Evolutionary conservation across 441 rosid genomes (phyloP).

Genomic region (Adansonia rubrostipa): DNA sequence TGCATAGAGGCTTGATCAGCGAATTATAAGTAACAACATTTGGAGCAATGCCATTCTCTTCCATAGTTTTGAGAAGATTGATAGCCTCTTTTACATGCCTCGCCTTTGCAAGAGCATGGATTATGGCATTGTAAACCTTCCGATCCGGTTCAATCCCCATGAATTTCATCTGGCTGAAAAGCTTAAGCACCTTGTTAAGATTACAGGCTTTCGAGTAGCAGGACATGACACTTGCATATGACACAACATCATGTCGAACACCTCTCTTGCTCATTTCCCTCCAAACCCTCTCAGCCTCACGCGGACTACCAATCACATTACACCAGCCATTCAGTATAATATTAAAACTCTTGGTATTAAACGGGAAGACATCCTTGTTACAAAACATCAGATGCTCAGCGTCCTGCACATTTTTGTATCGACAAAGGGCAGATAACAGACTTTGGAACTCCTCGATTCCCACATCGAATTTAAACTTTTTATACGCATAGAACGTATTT

Average conservation of each 20-base stretch:
- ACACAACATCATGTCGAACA: conserved; percentile 64
- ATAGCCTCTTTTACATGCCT: conserved; percentile 68
- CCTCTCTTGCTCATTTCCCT: conserved; percentile 75
- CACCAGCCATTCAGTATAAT: conserved; percentile 92
- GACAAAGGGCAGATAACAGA: conserved; percentile 86
- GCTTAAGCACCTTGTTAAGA: conserved; percentile 70
- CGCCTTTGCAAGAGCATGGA: conserved; percentile 82
- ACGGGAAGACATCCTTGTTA: conserved; percentile 67
- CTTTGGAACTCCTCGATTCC: conserved; percentile 85
- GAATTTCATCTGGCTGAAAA: conserved; percentile 67
- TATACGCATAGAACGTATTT: conserved; percentile 76
- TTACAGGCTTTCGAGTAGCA: conserved; percentile 78
- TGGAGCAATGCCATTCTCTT: conserved; percentile 70
- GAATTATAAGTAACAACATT: conserved; percentile 82
- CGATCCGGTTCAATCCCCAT: conserved; percentile 69
- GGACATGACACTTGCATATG: conserved; percentile 72
- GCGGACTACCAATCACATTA: conserved; percentile 74
- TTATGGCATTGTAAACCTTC: conserved; percentile 83
- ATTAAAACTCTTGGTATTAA: conserved; percentile 78
- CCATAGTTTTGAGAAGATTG: conserved; percentile 67
- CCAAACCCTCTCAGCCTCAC: conserved; percentile 83
- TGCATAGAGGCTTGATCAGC: conserved; percentile 78
- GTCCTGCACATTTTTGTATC: conserved; percentile 91
- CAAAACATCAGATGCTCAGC: conserved; percentile 92
- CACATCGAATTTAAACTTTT: conserved; percentile 62